These are phyloP conservation scores for Elsinoe necatrix DNA, from an alignment of 2,329 filamentous ascomycete genomes.

Conservation along the genomic window DNA sequence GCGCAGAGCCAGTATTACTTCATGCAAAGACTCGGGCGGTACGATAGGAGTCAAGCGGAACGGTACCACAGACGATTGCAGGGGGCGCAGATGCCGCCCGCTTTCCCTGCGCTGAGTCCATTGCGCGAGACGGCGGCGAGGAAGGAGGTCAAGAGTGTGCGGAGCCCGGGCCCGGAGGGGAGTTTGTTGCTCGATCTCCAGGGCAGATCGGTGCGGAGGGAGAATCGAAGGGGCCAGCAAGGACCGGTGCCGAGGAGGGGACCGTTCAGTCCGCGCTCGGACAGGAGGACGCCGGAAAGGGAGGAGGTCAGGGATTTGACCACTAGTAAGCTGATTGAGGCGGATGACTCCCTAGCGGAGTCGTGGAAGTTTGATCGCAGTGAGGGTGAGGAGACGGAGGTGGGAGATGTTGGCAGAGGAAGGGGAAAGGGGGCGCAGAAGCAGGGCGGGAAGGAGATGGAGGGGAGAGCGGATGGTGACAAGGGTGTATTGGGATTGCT, in stretches of 20 bases:
- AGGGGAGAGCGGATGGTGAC: not conserved
- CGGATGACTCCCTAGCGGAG: conserved; percentile 16
- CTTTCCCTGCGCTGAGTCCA: conserved; percentile 17
- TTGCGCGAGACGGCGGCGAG: conserved; percentile 6
- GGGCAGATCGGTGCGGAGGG: not conserved
- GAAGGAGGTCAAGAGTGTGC: not conserved
- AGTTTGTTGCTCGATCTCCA: conserved; percentile 17
- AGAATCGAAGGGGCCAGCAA: conserved; percentile 6
- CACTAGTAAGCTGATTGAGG: conserved; percentile 19
- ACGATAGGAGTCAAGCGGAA: conserved; percentile 17
- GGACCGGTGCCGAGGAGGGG: not conserved
- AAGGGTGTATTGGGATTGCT: conserved; percentile 19
- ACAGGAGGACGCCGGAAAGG: conserved; percentile 6
- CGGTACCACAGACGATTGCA: conserved; percentile 11
- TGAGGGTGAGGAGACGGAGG: conserved; percentile 6
- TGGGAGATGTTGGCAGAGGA: not conserved
- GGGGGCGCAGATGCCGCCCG: conserved; percentile 16
- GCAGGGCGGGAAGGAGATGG: not conserved
- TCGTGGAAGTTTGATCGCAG: conserved; percentile 18
- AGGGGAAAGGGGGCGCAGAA: not conserved
- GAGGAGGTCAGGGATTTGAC: conserved; percentile 14
- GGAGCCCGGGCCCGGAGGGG: conserved; percentile 10
- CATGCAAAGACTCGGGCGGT: conserved; percentile 47
- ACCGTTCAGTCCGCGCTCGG: not conserved
- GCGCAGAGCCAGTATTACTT: conserved; percentile 95